Percentiles rank a stretch among this genome's conserved stretches.
phyloP scores from a whole-genome alignment of 129 eudicot species.

The Flaveria linearis region DNA sequence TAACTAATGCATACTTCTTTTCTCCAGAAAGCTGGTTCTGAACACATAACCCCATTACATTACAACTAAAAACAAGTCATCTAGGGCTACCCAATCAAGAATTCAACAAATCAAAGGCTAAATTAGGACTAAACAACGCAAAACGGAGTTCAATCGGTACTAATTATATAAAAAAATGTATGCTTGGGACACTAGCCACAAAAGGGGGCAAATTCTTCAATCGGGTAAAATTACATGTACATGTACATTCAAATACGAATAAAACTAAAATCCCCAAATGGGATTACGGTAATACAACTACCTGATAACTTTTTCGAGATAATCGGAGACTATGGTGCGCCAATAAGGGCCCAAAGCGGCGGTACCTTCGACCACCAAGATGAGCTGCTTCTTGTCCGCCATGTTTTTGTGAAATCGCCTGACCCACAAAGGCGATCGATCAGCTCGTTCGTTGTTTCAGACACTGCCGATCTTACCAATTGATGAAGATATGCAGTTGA shows the following conservation, averaged over 20 bases:
- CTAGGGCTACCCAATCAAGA: conserved; percentile 16
- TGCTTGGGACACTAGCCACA: neutral
- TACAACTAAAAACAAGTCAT: neutral
- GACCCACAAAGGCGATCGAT: neutral
- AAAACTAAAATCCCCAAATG: conserved; percentile 3
- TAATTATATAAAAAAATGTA: neutral
- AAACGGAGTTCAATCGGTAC: neutral
- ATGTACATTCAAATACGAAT: neutral
- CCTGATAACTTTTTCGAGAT: conserved; percentile 84
- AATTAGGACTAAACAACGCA: neutral
- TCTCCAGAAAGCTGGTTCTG: neutral
- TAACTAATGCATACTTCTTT: neutral
- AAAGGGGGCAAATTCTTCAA: neutral
- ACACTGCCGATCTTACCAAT: neutral
- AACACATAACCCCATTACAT: conserved; percentile 7
- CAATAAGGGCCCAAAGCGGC: conserved; percentile 90
- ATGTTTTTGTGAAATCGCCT: conserved; percentile 27
- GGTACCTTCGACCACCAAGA: conserved; percentile 89
- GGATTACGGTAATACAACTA: conserved; percentile 6
- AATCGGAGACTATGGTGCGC: conserved; percentile 69
- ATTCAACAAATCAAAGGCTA: conserved; percentile 13
- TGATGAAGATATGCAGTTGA: conserved; percentile 1
- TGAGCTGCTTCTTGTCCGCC: conserved; percentile 74
- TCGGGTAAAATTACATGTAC: neutral
- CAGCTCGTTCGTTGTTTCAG: conserved; percentile 3